Evolutionary conservation across 2,329 filamentous ascomycete species (phyloP), one percentile per base, ranked within the genome.

Genomic region (Aspergillus cejpii): DNA sequence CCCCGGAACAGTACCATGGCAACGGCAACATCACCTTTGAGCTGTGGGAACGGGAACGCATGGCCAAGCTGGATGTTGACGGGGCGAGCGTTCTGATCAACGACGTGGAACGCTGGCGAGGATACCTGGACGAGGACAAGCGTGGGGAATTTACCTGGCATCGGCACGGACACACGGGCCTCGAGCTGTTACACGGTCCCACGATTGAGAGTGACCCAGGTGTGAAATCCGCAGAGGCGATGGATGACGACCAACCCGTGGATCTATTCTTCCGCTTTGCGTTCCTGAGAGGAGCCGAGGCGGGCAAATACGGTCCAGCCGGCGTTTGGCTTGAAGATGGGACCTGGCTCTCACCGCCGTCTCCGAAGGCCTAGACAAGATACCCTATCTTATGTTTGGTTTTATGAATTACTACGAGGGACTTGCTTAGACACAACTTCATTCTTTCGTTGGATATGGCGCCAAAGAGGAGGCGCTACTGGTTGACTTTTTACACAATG

Each of bases 41-140:
- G 24, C 60, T 73, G 15, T 73, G 70, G 62, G 67, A 70, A 26
- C 54, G 56, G 2, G 53, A 66, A 34, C 61, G 66, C 10, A 71
- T 70, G 68, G 43, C 50, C 1, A 51, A 63, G 15, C 58, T 70
- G 3, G 61, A 61, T 7, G 67, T 73, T 19, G 79, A 83, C 46
- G 80, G 79, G 1, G 63, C 83, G 7, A 78, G 74, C 21, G 71
- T 83, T 2, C 63, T 83, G 3, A 75, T 83, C 45, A 83, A 83
- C 51, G 80, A 83, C 41, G 79, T 83, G 1, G 80, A 83, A 57
- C 68, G 78, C 26, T 81, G 76, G 62, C 66, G 75, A 5, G 75
- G 74, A 2, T 82, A 79, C 55, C 60, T 71, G 15, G 77, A 80
- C 45, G 72, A 74, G 43, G 61, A 70, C 27, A 58, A 62, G 28